Base-by-base conservation (phyloP, 2,329 filamentous ascomycete genomes). In the Sclerotinia nivalis region DNA sequence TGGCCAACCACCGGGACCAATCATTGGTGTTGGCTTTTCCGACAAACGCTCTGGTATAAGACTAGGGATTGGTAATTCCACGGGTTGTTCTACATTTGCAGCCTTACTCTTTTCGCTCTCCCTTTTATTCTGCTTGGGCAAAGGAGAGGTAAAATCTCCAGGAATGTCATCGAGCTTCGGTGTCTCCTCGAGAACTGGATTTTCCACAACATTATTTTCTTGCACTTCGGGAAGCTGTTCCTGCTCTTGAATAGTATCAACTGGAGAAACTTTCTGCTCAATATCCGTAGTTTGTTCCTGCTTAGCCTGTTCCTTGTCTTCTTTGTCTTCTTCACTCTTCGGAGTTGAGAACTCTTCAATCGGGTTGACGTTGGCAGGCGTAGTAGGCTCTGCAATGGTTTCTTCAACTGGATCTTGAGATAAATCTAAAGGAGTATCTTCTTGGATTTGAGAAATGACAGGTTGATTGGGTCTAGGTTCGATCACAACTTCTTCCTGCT, bases 301-400 rank as follows among this genome's bases (percentile, higher is more conserved):
- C 65, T 73, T 72, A 25, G 45, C 43, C 40, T 74, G 69, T 59
- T 71, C 70, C 67, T 72, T 72, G 20, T 72, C 73, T 58, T 75
- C 74, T 66, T 73, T 75, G n/a, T 70, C 55, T 56, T 73, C 74
- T 49, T 74, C 73, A n/a, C 71, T 72, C 58, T 68, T 69, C 18
- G 70, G 37, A 7, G 31, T 15, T 18, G n/a, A n/a, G 7, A 43
- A 43, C 50, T 70, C 69, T 22, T 69, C 66, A 60, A 45, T 31
- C 18, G 43, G 25, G 50, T 55, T 28, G n/a, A 45, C 37, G 59
- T 50, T 43, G 43, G 62, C 66, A n/a, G 66, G 50, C n/a, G 66
- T 20, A 37, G 55, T 34, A 34, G 37, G 18, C 37, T 68, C 66
- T 43, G 69, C 66, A 20, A 37, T 34, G 20, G 6, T 22, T 59